phyloP scores from a whole-genome alignment of 1,284 basidiomycete species.

The Apiotrichum domesticum region DNA sequence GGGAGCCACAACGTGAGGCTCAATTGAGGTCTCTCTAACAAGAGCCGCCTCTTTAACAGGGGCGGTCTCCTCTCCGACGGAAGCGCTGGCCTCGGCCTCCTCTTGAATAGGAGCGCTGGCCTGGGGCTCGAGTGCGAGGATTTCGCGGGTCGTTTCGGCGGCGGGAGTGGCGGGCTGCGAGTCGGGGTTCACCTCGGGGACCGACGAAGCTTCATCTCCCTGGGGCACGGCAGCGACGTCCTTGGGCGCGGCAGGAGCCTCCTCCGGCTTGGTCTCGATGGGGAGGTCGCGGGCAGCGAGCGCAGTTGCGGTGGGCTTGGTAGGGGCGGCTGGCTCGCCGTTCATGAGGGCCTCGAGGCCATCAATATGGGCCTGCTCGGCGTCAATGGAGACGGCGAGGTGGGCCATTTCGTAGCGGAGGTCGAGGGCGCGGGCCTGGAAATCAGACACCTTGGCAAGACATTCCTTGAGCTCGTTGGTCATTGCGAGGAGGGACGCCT shows the following conservation, averaged over 20 bases:
- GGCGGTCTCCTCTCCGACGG: too few relatives aligned
- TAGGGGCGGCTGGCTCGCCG: not conserved
- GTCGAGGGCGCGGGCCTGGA: constrained; percentile 1
- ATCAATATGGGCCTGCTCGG: constrained; percentile 4
- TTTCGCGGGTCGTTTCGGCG: not conserved
- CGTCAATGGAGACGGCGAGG: constrained; percentile 4
- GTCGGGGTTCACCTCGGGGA: not conserved
- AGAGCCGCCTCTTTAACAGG: too few relatives aligned
- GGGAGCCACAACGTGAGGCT: too few relatives aligned
- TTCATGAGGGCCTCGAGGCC: not conserved
- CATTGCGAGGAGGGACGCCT: not conserved
- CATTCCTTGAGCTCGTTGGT: not conserved
- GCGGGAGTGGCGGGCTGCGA: not conserved
- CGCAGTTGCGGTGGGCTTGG: not conserved
- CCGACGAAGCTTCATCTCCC: not conserved
- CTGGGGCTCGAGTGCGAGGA: not conserved
- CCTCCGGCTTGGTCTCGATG: too few relatives aligned
- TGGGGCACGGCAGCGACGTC: not conserved
- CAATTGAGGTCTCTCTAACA: too few relatives aligned
- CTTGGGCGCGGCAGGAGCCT: too few relatives aligned
- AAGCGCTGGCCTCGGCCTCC: too few relatives aligned
- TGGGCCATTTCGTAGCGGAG: constrained; percentile 4
- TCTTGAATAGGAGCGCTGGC: too few relatives aligned
- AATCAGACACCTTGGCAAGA: not conserved
- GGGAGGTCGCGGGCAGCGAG: too few relatives aligned